These are phyloP conservation scores for cucumber (Cucumis sativus) DNA, from an alignment of 306 rosid species.

Conservation along the genomic window DNA sequence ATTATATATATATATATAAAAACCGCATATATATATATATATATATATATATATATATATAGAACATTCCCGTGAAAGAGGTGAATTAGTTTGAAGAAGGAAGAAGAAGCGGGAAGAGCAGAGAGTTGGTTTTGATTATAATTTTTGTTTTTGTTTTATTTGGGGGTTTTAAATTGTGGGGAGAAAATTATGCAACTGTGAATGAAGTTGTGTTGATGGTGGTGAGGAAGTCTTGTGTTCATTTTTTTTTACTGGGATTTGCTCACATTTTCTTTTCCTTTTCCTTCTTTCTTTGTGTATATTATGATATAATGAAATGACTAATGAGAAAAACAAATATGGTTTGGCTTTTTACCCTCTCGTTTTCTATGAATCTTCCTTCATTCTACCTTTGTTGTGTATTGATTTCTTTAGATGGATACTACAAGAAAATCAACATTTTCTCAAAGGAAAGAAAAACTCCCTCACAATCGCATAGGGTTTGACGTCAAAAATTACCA, in stretches of 20 bases:
- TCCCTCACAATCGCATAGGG: too few species aligned
- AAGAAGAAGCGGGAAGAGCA: background rate
- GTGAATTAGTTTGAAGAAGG: background rate
- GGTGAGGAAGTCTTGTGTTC: conserved; percentile 7
- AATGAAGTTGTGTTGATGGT: background rate
- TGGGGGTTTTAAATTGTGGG: background rate
- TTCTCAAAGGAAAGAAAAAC: too few species aligned
- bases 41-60: background rate
- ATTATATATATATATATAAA: background rate
- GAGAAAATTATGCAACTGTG: conserved; percentile 4
- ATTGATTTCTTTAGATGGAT: background rate
- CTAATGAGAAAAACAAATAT: background rate
- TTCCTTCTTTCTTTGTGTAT: background rate
- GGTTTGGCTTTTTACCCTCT: background rate
- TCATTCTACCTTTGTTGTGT: background rate
- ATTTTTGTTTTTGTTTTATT: background rate
- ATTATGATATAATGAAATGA: background rate
- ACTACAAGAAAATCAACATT: too few species aligned
- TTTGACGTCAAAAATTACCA: too few species aligned
- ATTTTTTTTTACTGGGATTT: conserved; percentile 1
- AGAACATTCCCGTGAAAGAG: background rate
- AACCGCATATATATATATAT: background rate
- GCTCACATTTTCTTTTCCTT: background rate
- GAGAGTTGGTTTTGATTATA: background rate
- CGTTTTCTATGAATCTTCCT: too few species aligned